Base-by-base conservation (phyloP, 805 yeast genomes). In the Teunomyces kruisii region DNA sequence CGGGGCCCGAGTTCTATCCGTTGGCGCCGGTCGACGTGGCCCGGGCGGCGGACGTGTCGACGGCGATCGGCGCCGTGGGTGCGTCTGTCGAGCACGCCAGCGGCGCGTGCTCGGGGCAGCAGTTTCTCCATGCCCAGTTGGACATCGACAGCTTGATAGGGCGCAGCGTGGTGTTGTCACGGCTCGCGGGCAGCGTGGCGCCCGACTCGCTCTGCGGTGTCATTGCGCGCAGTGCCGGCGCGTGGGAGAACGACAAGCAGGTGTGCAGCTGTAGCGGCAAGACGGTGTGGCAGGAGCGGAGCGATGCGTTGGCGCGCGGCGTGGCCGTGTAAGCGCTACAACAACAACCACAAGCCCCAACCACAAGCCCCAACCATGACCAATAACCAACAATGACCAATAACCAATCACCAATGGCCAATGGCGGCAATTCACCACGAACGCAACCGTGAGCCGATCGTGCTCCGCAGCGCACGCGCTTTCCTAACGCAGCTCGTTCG, bases 261-360 rank as follows among this genome's bases (percentile, higher is more conserved):
- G 96, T 92, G 2, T 92, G 99, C 66, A 84, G 92, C 28, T 94
- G 98, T 65, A 83, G 92, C 12, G 99, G 99, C 13, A 89, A 90
- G 74, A 88, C 96, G 0, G 81, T 92, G 19, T 92, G 99, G 98
- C 90, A 94, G 62, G 99, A 92, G 64, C 75, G 97, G 45, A 65
- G 72, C 40, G 96, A 89, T 57, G 96, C 96, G 1, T 62, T 80
- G 28, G 52, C 62, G 4, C 78, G 78, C 51, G 94, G 94, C 6
- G 63, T 80, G 15, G 67, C 59, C 19, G 35, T 44, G 13, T 44
- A 14, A n/a, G 4, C 13, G 10, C 16, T n/a, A n/a, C n/a, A n/a
- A n/a, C n/a, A n/a, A n/a, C n/a, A n/a, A n/a, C n/a, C n/a, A n/a
- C n/a, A n/a, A n/a, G n/a, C n/a, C n/a, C n/a, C n/a, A n/a, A n/a